Base-by-base conservation (phyloP, 371 early-diverging fungal species). In the Mucor lusitanicus region DNA sequence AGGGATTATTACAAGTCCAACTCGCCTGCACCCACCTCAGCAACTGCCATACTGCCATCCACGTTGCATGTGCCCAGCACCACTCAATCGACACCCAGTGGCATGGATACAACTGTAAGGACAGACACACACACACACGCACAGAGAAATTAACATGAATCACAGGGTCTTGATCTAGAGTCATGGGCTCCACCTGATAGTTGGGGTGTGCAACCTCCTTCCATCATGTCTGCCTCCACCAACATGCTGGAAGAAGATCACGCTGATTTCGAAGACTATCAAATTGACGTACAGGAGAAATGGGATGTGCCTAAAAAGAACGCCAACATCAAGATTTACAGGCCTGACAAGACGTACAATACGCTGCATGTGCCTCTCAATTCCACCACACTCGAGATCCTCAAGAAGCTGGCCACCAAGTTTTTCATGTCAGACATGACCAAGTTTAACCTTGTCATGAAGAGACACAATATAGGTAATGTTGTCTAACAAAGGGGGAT, bases 401-500 rank as follows among this genome's bases (percentile, higher is more conserved):
- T 87, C 61, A 75, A 86, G n/a, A 87, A 85, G 62, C 76, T 92
- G 12, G 88, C 89, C 25, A 88, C 87, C 65, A 94, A 94, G 68
- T 89, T 90, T 63, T 94, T 92, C 63, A 81, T 92, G 59, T 80
- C 80, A 0, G 94, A 94, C 65, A 84, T 89, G 30, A 85, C 85
- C 15, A 90, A 89, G 63, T 89, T 88, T 72, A 88, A 87, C 70
- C 65, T 94, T 37, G 87, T 88, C 25, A 77, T 94, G 67, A 80
- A 84, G 32, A 83, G 85, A 40, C 77, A 88, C 57, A 83, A 86
- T 35, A 77, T 81, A 33, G 83, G 90, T 90, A 82, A 69, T 70
- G 21, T 30, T 30, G 30, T n/a, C n/a, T n/a, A n/a, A 33, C 30
- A 6, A 30, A 6, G 30, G 30, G 30, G 30, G 30, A 30, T 2